Conservation (phyloP, 2,329 filamentous ascomycete genomes). For the Fusarium sulawesiense region DNA sequence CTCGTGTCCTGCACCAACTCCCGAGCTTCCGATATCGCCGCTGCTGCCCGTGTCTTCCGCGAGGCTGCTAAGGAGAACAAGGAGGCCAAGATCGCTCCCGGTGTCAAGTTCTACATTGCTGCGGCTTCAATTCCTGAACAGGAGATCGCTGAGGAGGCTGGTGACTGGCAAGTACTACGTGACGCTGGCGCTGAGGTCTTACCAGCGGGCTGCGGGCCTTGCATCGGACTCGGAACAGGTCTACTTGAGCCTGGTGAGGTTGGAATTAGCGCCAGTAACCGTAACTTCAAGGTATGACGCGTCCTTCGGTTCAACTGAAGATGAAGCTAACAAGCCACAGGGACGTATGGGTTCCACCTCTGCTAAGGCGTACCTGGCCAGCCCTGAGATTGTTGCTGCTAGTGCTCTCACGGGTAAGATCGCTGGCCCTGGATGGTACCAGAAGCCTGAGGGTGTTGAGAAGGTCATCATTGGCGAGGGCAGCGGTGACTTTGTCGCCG, state of each 20-base stretch:
- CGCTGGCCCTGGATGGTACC: constrained; percentile 81
- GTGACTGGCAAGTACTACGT: constrained; percentile 86
- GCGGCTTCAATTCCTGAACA: constrained; percentile 87
- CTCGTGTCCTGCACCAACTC: constrained; percentile 92
- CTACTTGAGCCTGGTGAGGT: constrained; percentile 87
- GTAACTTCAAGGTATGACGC: constrained; percentile 21
- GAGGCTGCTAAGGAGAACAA: constrained; percentile 75
- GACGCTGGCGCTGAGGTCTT: constrained; percentile 81
- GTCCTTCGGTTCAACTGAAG: neutral
- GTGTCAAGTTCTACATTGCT: constrained; percentile 89
- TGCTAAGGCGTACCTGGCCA: constrained; percentile 86
- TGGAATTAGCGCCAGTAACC: constrained; percentile 74
- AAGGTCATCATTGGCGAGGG: constrained; percentile 79
- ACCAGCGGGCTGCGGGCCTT: constrained; percentile 81
- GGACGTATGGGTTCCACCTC: constrained; percentile 78
- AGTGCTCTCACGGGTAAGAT: constrained; percentile 81
- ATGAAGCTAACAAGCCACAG: constrained; percentile 49
- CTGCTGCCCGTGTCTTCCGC: constrained; percentile 83
- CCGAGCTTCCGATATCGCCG: constrained; percentile 81
- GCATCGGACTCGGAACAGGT: constrained; percentile 85
- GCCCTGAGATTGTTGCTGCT: constrained; percentile 91
- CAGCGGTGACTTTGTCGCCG: constrained; percentile 71
- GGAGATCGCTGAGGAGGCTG: constrained; percentile 77
- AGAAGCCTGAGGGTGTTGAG: constrained; percentile 74
- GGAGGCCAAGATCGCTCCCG: constrained; percentile 75